These are phyloP conservation scores for Colletotrichum agaves DNA, from an alignment of 2,329 filamentous ascomycete species.

Conservation along the genomic window DNA sequence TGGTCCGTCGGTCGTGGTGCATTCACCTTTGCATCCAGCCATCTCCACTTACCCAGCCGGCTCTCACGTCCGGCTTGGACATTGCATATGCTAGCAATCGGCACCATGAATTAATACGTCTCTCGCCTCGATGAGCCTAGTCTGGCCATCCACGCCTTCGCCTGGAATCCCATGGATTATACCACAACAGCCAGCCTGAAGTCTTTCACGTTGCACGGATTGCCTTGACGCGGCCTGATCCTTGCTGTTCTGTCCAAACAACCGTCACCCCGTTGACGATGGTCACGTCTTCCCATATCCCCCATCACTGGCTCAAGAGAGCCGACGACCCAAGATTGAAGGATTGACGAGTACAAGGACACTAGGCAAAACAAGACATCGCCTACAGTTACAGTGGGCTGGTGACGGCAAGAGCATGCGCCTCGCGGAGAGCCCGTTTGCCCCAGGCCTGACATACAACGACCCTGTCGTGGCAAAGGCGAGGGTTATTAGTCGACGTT, in stretches of 20 bases:
- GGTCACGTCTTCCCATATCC: constrained; percentile 1
- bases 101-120: constrained; percentile 17
- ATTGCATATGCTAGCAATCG: constrained; percentile 32
- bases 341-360: neutral
- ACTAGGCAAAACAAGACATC: neutral
- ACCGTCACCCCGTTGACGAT: constrained; percentile 2
- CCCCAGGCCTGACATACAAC: constrained; percentile 21
- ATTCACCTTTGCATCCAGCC: constrained; percentile 20
- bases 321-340: neutral
- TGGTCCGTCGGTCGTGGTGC: constrained; percentile 11
- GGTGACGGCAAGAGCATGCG: constrained; percentile 20
- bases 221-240: constrained; percentile 29
- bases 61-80: constrained; percentile 25
- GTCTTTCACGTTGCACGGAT: constrained; percentile 25
- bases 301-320: neutral
- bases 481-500: constrained; percentile 32
- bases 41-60: constrained; percentile 33
- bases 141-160: neutral
- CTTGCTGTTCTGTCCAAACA: neutral
- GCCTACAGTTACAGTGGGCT: constrained; percentile 3
- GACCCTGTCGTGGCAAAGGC: constrained; percentile 3
- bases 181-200: constrained; percentile 26
- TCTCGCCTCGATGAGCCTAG: constrained; percentile 1
- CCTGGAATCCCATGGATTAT: neutral
- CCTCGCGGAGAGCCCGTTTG: constrained; percentile 30